These are phyloP conservation scores for Leccinum aurantiacum DNA, from an alignment of 768 basidiomycete genomes.

Conservation along the genomic window DNA sequence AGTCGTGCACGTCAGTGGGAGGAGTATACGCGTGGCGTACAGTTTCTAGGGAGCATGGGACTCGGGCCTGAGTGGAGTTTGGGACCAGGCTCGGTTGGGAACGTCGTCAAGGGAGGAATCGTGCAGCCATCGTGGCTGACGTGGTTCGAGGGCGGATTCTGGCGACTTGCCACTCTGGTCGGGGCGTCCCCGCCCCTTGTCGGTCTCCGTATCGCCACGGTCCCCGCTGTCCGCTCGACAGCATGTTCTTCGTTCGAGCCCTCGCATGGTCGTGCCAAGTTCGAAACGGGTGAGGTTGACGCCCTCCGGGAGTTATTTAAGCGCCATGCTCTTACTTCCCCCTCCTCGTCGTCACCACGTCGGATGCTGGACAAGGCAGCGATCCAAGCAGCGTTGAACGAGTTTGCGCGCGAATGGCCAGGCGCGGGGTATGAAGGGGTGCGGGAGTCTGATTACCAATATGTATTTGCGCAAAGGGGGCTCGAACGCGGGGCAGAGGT, in stretches of 20 bases:
- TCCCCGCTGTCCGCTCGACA: not conserved
- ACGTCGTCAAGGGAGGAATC: not conserved
- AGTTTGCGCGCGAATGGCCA: slow-evolving; percentile 37
- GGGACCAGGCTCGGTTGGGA: not conserved
- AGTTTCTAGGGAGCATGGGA: slow-evolving; percentile 85
- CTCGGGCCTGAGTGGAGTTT: slow-evolving; percentile 46
- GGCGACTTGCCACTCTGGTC: slow-evolving; percentile 26
- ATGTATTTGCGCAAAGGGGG: slow-evolving; percentile 77
- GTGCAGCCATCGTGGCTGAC: not conserved
- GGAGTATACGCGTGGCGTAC: slow-evolving; percentile 59
- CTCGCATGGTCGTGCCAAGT: slow-evolving; percentile 50
- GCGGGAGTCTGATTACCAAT: slow-evolving; percentile 61
- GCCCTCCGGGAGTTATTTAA: slow-evolving; percentile 41
- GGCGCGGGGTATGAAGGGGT: slow-evolving; percentile 57
- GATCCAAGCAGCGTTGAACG: slow-evolving; percentile 44
- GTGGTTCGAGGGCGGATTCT: slow-evolving; percentile 15
- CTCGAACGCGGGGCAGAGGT: slow-evolving; percentile 55
- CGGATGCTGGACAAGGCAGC: slow-evolving; percentile 41
- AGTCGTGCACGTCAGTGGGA: slow-evolving; percentile 49
- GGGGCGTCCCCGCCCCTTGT: not conserved
- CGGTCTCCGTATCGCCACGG: not conserved
- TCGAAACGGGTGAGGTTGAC: slow-evolving; percentile 51
- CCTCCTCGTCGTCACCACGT: not conserved
- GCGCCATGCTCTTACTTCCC: not conserved
- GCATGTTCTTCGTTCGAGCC: slow-evolving; percentile 15